These are phyloP conservation scores for Nyssa sinensis DNA, from an alignment of 148 eudicot genomes.

Conservation along the genomic window DNA sequence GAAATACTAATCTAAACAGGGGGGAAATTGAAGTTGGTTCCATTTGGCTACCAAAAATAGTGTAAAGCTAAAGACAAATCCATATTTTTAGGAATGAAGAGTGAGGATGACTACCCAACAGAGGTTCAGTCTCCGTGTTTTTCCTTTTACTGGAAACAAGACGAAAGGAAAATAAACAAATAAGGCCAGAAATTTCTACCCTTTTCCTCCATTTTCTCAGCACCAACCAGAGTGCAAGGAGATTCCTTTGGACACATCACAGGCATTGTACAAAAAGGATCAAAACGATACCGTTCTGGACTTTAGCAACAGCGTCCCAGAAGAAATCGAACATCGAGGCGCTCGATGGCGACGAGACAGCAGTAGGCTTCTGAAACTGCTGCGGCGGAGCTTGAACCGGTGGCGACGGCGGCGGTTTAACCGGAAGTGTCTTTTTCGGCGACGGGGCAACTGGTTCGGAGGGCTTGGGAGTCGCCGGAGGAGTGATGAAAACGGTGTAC, in stretches of 20 bases:
- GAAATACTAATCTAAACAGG: neutral
- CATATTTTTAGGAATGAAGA: neutral
- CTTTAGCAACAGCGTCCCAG: conserved; percentile 53
- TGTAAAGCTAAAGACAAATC: neutral
- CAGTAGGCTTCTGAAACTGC: conserved; percentile 27
- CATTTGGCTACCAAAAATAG: neutral
- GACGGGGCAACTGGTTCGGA: neutral
- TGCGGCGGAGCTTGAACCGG: conserved; percentile 73
- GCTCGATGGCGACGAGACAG: conserved; percentile 12
- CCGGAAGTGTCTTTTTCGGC: conserved; percentile 29
- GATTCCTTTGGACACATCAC: neutral
- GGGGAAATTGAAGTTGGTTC: neutral
- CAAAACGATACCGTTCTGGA: conserved; percentile 57
- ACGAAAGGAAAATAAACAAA: neutral
- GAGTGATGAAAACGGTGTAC: conserved; percentile 91
- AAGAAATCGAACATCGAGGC: conserved; percentile 38
- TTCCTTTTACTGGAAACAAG: neutral
- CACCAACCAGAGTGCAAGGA: neutral
- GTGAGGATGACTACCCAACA: neutral
- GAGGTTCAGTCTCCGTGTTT: neutral
- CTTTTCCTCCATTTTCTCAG: neutral
- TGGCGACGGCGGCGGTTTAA: conserved; percentile 50
- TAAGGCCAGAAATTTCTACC: neutral
- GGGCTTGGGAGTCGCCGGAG: conserved; percentile 46
- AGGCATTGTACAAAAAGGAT: neutral